phyloP scores from a whole-genome alignment of 768 basidiomycete genomes.

The Boletus patriciae region DNA sequence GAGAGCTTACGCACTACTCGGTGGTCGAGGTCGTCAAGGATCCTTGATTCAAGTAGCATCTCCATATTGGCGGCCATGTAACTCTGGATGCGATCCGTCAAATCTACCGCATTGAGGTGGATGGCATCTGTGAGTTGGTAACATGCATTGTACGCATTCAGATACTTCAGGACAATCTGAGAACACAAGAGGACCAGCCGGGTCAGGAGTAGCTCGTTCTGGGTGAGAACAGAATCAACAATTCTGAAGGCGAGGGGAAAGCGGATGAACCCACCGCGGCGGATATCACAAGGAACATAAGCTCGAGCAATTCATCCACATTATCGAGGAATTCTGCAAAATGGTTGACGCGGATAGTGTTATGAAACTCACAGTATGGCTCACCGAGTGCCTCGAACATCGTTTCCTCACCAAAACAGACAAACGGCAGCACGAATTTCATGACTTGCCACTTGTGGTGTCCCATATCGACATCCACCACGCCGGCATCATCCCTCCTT shows the following conservation, averaged over 20 bases:
- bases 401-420: constrained; percentile 73
- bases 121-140: constrained; percentile 81
- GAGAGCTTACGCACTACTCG: constrained; percentile 69
- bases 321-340: constrained; percentile 57
- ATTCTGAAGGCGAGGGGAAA: background rate
- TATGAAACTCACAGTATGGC: constrained; percentile 20
- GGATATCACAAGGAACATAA: constrained; percentile 83
- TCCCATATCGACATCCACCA: constrained; percentile 62
- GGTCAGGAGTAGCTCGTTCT: constrained; percentile 91
- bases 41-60: constrained; percentile 73
- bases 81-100: constrained; percentile 69
- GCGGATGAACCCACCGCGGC: constrained; percentile 60
- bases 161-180: constrained; percentile 60
- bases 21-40: constrained; percentile 74
- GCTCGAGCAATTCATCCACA: constrained; percentile 77
- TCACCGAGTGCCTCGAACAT: constrained; percentile 73
- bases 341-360: background rate
- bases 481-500: constrained; percentile 54
- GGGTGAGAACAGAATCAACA: background rate
- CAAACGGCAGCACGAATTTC: constrained; percentile 69
- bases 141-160: constrained; percentile 74
- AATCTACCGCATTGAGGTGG: constrained; percentile 66
- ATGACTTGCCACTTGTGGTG: constrained; percentile 76
- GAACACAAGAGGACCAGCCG: constrained; percentile 84
- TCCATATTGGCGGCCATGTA: constrained; percentile 88